Conservation (phyloP, 2,329 filamentous ascomycete species). For the Aulographum hederae region DNA sequence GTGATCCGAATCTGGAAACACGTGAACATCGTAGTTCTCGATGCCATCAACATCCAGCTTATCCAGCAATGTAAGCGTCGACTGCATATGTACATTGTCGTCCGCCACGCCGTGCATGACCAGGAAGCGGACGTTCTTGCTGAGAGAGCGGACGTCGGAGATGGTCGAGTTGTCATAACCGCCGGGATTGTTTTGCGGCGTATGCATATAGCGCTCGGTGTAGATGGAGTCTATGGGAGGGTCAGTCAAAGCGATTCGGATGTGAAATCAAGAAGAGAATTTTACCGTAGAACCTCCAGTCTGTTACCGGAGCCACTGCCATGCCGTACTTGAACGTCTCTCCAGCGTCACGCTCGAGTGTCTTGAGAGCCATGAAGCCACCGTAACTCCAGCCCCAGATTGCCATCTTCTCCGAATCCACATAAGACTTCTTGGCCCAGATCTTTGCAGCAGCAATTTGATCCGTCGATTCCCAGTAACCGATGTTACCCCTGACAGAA, state of each 20-base stretch:
- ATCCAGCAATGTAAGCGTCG: constrained; percentile 74
- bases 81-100: constrained; percentile 96
- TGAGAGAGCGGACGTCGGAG: constrained; percentile 53
- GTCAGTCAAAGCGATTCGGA: not conserved
- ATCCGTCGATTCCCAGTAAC: constrained; percentile 68
- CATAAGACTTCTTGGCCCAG: constrained; percentile 65
- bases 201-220: constrained; percentile 95
- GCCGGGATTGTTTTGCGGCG: constrained; percentile 57
- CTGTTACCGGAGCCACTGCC: constrained; percentile 95
- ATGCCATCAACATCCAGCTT: constrained; percentile 63
- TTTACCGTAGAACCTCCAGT: constrained; percentile 77
- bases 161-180: constrained; percentile 68
- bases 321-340: constrained; percentile 90
- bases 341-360: constrained; percentile 77
- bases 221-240: constrained; percentile 54
- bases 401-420: constrained; percentile 64
- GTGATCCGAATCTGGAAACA: constrained; percentile 94
- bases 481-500: constrained; percentile 65
- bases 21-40: constrained; percentile 90
- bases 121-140: constrained; percentile 67
- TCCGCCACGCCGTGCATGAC: constrained; percentile 94
- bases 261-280: not conserved
- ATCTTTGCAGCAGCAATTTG: constrained; percentile 81
- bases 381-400: constrained; percentile 99
- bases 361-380: constrained; percentile 89